Evolutionary conservation across 768 basidiomycete genomes (phyloP), one percentile per base, ranked within the genome.

Genomic region (Kwoniella newhampshirensis): DNA sequence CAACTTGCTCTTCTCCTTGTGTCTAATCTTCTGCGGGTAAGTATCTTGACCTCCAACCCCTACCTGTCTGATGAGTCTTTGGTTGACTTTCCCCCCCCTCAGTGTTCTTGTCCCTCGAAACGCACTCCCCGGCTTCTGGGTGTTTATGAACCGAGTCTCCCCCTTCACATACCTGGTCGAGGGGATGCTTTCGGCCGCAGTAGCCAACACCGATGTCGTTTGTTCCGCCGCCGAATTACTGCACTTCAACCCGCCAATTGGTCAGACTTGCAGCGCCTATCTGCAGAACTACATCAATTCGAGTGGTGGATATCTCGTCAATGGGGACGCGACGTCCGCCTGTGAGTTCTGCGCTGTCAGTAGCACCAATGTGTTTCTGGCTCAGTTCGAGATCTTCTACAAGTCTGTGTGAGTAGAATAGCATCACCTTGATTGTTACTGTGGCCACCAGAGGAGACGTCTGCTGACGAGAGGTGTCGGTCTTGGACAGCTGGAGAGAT

Each of bases 281-380:
- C 87, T 86, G 0, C 70, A 78, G 15, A 78, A 82, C 9, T 93
- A 89, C 73, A 82, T 86, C 13, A 59, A 59, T 0, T 73, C 67
- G 0, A 80, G 82, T 45, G 87, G 87, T 0, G 91, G 91, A 0
- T 91, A 91, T 74, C 77, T 93, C 15, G 80, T 85, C 54, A 85
- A 91, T 64, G 80, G 82, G 0, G 78, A 80, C 51, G 87, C 82
- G 12, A 86, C 84, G 0, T 50, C 71, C 1, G 70, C 75, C 5
- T 93, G 91, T 74, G 80, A 81, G 17, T 92, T 89, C 73, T 92
- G 91, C 67, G 74, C 83, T 2, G 78, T 80, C 36, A 68, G 78
- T n/a, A 81, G 80, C 0, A 84, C 86, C 0, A 85, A 89, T 69
- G 70, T 80, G 39, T 87, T 83, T 78, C 75, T 88, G 51, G 76